Evolutionary conservation across 768 basidiomycete species (phyloP), one percentile per base, ranked within the genome.

Genomic region (Phanerochaete sordida): DNA sequence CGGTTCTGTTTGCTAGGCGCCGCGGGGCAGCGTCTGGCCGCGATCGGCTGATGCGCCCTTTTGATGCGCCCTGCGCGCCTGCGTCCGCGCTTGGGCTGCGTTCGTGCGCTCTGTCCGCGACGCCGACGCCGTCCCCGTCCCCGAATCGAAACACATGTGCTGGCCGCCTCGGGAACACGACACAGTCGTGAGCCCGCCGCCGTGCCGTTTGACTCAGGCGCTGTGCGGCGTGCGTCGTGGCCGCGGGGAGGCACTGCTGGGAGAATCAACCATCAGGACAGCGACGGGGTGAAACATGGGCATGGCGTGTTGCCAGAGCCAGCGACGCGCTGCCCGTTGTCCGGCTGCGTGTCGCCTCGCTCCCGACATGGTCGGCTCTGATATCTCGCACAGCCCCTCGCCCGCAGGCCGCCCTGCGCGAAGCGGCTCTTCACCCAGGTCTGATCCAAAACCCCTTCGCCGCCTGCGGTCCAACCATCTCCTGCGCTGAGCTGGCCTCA

Each of bases 401-500:
- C 39, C 19, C 39, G 39, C 11, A 43, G 8, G 19, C 39, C 11
- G 39, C 39, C 19, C 39, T 43, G 7, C 39, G 7, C 39, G 39
- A 9, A 16, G 19, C 39, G 39, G 19, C 58, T 43, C 30, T 28
- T 35, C 33, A 35, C 33, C 33, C 13, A 35, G 7, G n/a, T 13
- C 33, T 35, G 33, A 35, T 35, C 7, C 7, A 35, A 16, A 11
- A 15, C 37, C 43, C 26, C 30, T 57, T 56, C 39, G 11, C n/a
- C 12, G 44, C 39, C 28, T 56, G 39, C 8, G 19, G 39, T 19
- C 19, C 11, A 43, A 9, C 39, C 59, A 21, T 47, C 50, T 59
- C 56, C 31, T 48, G 27, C 35, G 13, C 24, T 58, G 61, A 58
- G 61, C 61, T 52, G 61, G 61, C 30, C 61, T 62, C 61, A 57